Conservation (phyloP, 2,329 filamentous ascomycete species). For the Grosmannia serpens region DNA sequence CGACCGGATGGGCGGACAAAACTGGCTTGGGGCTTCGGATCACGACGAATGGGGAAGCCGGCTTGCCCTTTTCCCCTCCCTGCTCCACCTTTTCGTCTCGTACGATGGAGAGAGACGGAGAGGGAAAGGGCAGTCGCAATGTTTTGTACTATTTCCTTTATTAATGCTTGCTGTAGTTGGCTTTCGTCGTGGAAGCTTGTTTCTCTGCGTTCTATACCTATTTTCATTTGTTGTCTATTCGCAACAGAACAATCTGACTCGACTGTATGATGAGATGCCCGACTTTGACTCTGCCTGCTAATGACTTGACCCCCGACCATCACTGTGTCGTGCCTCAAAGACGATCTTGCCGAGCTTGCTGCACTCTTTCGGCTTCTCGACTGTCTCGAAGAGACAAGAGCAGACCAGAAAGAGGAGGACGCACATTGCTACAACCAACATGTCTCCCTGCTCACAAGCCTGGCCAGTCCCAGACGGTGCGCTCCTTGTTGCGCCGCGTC, state of each 20-base stretch:
- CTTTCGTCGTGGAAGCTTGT: background rate
- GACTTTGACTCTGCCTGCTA: too few relatives aligned
- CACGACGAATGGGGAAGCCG: background rate
- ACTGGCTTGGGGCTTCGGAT: too few relatives aligned
- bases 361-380: too few relatives aligned
- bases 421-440: background rate
- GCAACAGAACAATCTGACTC: background rate
- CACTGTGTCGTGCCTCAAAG: too few relatives aligned
- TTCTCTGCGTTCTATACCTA: slow-evolving; percentile 1
- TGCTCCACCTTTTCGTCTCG: background rate
- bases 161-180: background rate
- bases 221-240: background rate
- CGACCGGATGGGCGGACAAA: too few relatives aligned
- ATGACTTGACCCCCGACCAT: too few relatives aligned
- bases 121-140: background rate
- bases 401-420: background rate
- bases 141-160: background rate
- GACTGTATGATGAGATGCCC: background rate
- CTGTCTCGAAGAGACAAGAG: too few relatives aligned
- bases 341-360: too few relatives aligned
- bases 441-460: background rate
- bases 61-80: background rate
- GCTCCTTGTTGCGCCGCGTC: slow-evolving; percentile 33
- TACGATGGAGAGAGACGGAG: background rate
- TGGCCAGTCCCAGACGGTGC: slow-evolving; percentile 44